Base-by-base conservation (phyloP, 345 rosid genomes). In the Reutealis trisperma region DNA sequence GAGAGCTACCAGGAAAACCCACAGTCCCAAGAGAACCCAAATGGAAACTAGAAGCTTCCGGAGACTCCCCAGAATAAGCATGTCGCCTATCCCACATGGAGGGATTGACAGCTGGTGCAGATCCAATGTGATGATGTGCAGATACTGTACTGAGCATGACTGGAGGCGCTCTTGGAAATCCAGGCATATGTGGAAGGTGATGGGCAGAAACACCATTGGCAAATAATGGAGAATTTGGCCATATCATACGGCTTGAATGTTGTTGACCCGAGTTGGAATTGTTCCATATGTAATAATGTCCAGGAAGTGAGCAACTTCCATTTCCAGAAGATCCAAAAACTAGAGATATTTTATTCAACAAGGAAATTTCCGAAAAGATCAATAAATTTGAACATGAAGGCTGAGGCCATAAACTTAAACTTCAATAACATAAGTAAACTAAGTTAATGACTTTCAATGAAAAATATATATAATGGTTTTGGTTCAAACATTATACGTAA, bases 141-240 rank as follows among this genome's bases (percentile, higher is more conserved):
- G 73, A 71, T 37, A 72, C 85, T 60, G 90, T 70, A 73, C 89
- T 91, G 81, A 92, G 86, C 93, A 90, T 83, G 30, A 87, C 82
- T 52, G 96, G 73, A 66, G 93, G 90, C 62, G 89, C 89, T 81
- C 92, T 84, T 69, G 92, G 90, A 71, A 85, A 81, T 76, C 92
- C 94, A 72, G 90, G 84, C 83, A 90, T 79, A 71, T 89, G 94
- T 22, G 87, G 82, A 66, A 86, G 84, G 55, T 85, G 94, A 84
- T 86, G 90, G 75, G 88, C 85, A 81, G 67, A 72, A 80, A 88
- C 78, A 34, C 92, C 90, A 65, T 86, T 91, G 63, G 86, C 78
- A 83, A 88, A 90, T 32, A 97, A 91, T 65, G 93, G 92, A 1
- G 96, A 92, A 84, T 86, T 90, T 58, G 94, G 92, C 98, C 98